Percentiles rank a stretch among this genome's conserved stretches.
phyloP scores from a whole-genome alignment of 1,284 basidiomycete genomes.

The Anthracocystis walkeri region DNA sequence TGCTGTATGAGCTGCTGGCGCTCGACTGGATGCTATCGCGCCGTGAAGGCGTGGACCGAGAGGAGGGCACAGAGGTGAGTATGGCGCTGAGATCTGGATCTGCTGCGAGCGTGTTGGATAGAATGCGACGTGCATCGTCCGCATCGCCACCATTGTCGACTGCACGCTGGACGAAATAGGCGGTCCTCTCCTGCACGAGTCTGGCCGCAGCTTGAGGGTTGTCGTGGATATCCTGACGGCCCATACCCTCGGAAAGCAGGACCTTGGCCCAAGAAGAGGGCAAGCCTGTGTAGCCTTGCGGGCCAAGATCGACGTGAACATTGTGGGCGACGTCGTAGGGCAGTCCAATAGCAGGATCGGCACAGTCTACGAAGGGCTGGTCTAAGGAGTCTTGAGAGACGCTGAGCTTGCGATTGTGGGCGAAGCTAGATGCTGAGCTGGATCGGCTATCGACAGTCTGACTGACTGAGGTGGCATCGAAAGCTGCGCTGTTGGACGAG shows the following conservation, averaged over 20 bases:
- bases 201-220: constrained; percentile 40
- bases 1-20: constrained; percentile 57
- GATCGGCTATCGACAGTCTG: not conserved
- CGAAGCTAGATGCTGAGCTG: not conserved
- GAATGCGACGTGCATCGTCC: constrained; percentile 26
- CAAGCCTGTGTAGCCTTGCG: constrained; percentile 57
- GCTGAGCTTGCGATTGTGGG: constrained; percentile 7
- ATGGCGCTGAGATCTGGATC: constrained; percentile 29
- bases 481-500: constrained; percentile 1
- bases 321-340: constrained; percentile 60
- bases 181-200: constrained; percentile 37
- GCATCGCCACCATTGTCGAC: constrained; percentile 38
- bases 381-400: not conserved
- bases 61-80: constrained; percentile 6
- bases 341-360: constrained; percentile 55
- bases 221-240: constrained; percentile 24
- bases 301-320: constrained; percentile 61
- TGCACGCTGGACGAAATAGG: constrained; percentile 46
- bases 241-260: constrained; percentile 43
- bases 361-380: constrained; percentile 28
- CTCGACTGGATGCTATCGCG: constrained; percentile 36
- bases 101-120: constrained; percentile 30
- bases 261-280: constrained; percentile 57
- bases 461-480: not conserved
- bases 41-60: constrained; percentile 10